Base-by-base conservation (phyloP, 1,284 basidiomycete genomes). In the Ceratobasidium sp. region DNA sequence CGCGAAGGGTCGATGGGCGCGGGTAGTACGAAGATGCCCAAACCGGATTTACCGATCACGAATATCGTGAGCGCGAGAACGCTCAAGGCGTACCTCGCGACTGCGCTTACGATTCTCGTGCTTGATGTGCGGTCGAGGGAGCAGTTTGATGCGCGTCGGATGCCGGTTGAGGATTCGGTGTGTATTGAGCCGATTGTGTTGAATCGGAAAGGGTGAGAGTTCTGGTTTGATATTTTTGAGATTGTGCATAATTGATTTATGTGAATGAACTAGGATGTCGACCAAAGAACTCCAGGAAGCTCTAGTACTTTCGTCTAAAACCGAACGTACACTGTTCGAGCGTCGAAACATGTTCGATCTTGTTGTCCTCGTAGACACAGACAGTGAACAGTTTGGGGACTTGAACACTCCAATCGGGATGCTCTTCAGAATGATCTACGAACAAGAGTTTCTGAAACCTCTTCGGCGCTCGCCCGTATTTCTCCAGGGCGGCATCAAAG, bases 281-380 rank as follows among this genome's bases (percentile, higher is more conserved):
- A 90, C 91, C 1, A 84, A 88, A 40, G 88, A 88, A 23, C 90
- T 99, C 23, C 96, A 98, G 85, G 90, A 94, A 79, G 90, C 95
- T 0, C 89, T 98, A 72, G 86, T 91, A 0, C 86, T 95, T 26
- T 92, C 91, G 0, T 94, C 96, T 0, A 87, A 89, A 33, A 84
- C 89, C 53, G 96, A 98, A 85, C 89, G 88, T 56, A 87, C 88
- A 0, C 87, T 94, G 23, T 99, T 98, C 84, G 85, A 87, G 39
- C 92, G 94, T 78, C 93, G 97, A 40, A 90, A 96, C 83, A 92
- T 93, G 82, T 98, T 95, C 84, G 97, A 99, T 81, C 86, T 98
- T 18, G 91, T 99, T n/a, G 94, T 94, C 12, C 86, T 99, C 1
- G 97, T 96, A 84, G 97, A 99, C 84, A 85, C 90, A 61, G 86